A percentile compares a stretch with the other conserved stretches of the same genome.
Evolutionary conservation across 305 asterid genomes (phyloP).

Genomic region (Solanum hybrid): DNA sequence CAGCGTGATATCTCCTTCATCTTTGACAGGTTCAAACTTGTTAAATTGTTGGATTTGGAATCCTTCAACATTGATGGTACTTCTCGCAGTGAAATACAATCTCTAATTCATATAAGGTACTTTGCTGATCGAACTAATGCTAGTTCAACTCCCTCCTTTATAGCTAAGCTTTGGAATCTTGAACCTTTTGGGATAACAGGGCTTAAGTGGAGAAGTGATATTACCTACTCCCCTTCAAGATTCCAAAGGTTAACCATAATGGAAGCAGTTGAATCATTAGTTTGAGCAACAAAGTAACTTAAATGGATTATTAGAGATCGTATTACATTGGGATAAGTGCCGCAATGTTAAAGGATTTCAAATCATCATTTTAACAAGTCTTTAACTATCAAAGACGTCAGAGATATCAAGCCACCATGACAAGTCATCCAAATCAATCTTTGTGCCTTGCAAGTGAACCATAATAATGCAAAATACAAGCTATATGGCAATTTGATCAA

Average conservation of each 20-base stretch:
- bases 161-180: conserved; percentile 4
- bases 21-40: conserved; percentile 1
- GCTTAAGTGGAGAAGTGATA: background rate
- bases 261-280: background rate
- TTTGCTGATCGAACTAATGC: background rate
- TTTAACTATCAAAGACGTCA: conserved; percentile 11
- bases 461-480: background rate
- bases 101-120: conserved; percentile 9
- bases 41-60: conserved; percentile 9
- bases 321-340: background rate
- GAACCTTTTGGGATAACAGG: background rate
- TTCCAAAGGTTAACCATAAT: background rate
- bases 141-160: background rate
- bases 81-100: background rate
- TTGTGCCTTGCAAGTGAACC: background rate
- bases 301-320: background rate
- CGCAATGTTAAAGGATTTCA: background rate
- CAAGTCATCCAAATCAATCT: conserved; percentile 13
- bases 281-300: background rate
- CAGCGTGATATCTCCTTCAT: conserved; percentile 9
- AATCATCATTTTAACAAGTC: conserved; percentile 2
- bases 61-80: conserved; percentile 1
- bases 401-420: conserved; percentile 31
- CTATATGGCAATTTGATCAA: background rate
- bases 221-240: background rate